Percentiles rank a stretch among this genome's conserved stretches.
Evolutionary conservation across 129 eudicot species (phyloP).

Genomic region (Tanacetum coccineum): DNA sequence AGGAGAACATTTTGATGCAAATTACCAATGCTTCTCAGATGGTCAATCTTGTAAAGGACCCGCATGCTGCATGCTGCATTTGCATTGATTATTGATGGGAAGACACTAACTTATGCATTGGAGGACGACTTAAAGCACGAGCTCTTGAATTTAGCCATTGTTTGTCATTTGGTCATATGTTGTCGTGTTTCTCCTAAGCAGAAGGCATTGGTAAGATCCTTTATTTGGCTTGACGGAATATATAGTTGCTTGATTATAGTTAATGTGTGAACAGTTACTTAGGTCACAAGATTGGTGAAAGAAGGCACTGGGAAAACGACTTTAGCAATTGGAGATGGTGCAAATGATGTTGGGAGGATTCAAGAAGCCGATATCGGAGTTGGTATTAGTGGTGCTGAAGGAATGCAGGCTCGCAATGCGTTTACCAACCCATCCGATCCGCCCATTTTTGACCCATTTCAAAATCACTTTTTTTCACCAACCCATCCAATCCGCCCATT

Average conservation of each 20-base stretch:
- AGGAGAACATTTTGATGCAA: slow-evolving; percentile 74
- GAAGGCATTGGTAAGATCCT: slow-evolving; percentile 67
- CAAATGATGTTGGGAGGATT: slow-evolving; percentile 98
- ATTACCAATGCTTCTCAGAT: slow-evolving; percentile 70
- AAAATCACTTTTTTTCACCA: neutral
- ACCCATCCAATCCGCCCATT: too few relatives aligned
- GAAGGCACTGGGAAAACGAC: slow-evolving; percentile 91
- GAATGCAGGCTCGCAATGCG: slow-evolving; percentile 77
- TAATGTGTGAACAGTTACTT: slow-evolving; percentile 8
- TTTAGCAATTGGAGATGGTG: slow-evolving; percentile 90
- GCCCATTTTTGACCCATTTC: neutral
- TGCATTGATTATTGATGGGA: slow-evolving; percentile 84
- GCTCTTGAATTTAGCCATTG: slow-evolving; percentile 72
- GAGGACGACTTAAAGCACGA: slow-evolving; percentile 73
- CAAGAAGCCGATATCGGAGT: slow-evolving; percentile 97
- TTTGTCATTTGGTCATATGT: slow-evolving; percentile 87
- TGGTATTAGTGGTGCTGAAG: slow-evolving; percentile 95
- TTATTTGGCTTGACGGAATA: slow-evolving; percentile 6
- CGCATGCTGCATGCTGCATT: slow-evolving; percentile 86
- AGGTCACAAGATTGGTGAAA: slow-evolving; percentile 92
- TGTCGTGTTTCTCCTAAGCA: slow-evolving; percentile 95
- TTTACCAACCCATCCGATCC: neutral
- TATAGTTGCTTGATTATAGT: neutral
- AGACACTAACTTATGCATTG: slow-evolving; percentile 64
- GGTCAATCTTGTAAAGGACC: slow-evolving; percentile 89